phyloP scores from a whole-genome alignment of 352 stramenopile genomes.

The Phytophthora pluvialis region DNA sequence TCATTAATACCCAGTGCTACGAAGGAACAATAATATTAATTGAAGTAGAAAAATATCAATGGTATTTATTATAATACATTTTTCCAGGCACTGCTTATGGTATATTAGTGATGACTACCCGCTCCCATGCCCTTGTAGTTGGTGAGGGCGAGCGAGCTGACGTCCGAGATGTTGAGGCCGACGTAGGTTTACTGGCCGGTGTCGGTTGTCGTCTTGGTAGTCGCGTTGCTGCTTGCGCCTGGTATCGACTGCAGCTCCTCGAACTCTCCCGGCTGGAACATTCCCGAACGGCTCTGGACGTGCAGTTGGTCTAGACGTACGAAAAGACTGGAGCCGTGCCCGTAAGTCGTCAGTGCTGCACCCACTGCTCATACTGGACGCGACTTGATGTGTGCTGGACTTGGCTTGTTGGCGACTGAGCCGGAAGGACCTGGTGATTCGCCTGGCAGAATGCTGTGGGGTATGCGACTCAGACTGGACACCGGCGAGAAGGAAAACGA shows the following conservation, averaged over 20 bases:
- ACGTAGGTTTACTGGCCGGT: constrained; percentile 9
- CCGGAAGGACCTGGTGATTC: not conserved
- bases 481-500: no score
- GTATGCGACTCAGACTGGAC: not conserved
- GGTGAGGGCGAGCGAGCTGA: constrained; percentile 9
- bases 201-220: constrained; percentile 10
- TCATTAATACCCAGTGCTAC: no score
- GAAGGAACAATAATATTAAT: no score
- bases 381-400: not conserved
- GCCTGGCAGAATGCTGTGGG: no score
- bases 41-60: no score
- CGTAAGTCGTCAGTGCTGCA: constrained; percentile 11
- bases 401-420: not conserved
- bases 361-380: constrained; percentile 1
- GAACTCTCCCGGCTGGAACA: constrained; percentile 18
- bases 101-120: not conserved
- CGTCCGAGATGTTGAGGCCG: constrained; percentile 7
- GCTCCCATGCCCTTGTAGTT: constrained; percentile 24
- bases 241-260: constrained; percentile 34
- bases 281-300: constrained; percentile 13
- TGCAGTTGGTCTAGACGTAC: constrained; percentile 5
- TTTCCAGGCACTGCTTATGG: no score
- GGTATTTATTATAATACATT: no score
- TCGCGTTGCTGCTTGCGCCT: constrained; percentile 28
- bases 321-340: constrained; percentile 23